A percentile compares a stretch with the other conserved stretches of the same genome.
These are phyloP conservation scores for Gnomoniopsis smithogilvyi DNA, from an alignment of 2,329 filamentous ascomycete genomes.

Conservation along the genomic window DNA sequence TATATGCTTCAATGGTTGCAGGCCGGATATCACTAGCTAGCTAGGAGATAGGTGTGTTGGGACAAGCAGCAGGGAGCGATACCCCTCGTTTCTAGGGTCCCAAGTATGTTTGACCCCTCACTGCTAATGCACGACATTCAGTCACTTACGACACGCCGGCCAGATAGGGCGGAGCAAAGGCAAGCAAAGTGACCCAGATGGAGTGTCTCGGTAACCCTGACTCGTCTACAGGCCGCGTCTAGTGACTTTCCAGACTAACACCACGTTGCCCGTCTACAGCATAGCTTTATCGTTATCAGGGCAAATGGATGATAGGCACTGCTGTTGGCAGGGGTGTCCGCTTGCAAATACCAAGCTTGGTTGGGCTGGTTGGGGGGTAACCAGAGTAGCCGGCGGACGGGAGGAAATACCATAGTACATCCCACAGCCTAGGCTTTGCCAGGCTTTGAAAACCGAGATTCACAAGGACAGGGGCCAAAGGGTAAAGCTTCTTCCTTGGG, in stretches of 20 bases:
- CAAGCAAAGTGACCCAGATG: background rate
- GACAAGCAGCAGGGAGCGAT: no score
- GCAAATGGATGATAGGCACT: background rate
- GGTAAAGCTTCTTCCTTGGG: background rate
- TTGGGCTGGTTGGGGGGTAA: no score
- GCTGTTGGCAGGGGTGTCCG: background rate
- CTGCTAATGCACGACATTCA: background rate
- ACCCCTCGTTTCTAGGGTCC: background rate
- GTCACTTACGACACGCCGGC: no score
- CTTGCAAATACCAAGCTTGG: no score
- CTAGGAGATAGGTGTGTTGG: no score
- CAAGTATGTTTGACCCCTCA: background rate
- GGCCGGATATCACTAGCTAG: background rate
- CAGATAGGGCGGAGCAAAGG: background rate
- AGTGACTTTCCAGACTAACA: no score
- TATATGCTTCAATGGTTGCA: background rate
- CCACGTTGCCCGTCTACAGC: background rate
- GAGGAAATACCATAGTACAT: background rate
- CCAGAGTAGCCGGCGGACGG: background rate
- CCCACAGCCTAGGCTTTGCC: no score
- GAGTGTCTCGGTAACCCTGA: background rate
- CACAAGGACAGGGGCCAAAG: no score
- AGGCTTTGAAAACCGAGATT: no score
- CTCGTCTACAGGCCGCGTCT: background rate
- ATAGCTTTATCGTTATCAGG: background rate